Conservation (phyloP, 2,329 filamentous ascomycete genomes). For the Penicillium palitans region DNA sequence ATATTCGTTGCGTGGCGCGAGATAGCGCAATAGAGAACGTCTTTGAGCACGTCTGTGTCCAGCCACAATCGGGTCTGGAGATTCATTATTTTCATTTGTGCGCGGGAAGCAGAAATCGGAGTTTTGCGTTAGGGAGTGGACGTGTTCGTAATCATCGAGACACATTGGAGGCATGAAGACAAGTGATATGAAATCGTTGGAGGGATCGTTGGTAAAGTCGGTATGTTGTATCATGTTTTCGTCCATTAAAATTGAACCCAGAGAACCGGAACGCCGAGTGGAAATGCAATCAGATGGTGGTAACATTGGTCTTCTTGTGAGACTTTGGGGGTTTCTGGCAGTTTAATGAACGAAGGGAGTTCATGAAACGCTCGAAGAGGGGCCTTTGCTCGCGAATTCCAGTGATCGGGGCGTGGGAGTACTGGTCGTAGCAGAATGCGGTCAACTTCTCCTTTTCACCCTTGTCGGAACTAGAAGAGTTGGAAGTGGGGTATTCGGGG, state of each 20-base stretch:
- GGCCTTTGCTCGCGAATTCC: conserved; percentile 13
- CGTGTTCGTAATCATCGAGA: conserved; percentile 16
- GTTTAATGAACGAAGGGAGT: conserved; percentile 25
- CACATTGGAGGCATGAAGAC: conserved; percentile 12
- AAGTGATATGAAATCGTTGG: conserved; percentile 12
- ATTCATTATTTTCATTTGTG: conserved; percentile 19
- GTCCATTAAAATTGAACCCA: background rate
- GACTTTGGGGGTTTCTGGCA: conserved; percentile 19
- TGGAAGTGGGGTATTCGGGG: conserved; percentile 22
- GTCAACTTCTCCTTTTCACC: conserved; percentile 31
- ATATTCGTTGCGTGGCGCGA: conserved; percentile 3
- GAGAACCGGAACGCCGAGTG: conserved; percentile 17
- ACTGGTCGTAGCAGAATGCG: conserved; percentile 35
- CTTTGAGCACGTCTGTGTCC: conserved; percentile 5
- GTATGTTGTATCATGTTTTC: conserved; percentile 6
- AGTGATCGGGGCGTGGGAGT: conserved; percentile 26
- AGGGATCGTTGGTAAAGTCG: conserved; percentile 16
- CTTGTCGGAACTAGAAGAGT: conserved; percentile 11
- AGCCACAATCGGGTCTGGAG: conserved; percentile 5
- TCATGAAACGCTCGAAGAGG: conserved; percentile 23
- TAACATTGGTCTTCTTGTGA: conserved; percentile 18
- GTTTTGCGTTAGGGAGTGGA: conserved; percentile 6
- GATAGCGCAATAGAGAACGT: conserved; percentile 7
- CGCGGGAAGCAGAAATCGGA: background rate
- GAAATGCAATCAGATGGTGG: conserved; percentile 19